phyloP scores from a whole-genome alignment of 1,284 basidiomycete genomes.

The Pascua guehoae region DNA sequence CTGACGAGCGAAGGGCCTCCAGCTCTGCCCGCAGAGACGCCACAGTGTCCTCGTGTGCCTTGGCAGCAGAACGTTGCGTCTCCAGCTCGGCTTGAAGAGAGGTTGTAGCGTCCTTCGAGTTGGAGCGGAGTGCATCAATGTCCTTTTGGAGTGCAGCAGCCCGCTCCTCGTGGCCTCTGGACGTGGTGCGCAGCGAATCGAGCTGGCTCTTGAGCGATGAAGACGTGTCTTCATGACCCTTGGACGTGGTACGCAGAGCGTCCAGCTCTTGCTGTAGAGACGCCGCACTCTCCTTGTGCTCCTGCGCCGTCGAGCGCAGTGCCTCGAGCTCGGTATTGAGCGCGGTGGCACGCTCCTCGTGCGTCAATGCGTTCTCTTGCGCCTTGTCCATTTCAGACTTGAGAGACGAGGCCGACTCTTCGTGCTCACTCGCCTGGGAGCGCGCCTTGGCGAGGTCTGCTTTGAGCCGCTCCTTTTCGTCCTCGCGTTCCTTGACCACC shows the following conservation, averaged over 20 bases:
- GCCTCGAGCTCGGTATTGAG: slow-evolving; percentile 9
- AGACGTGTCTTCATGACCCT: slow-evolving; percentile 4
- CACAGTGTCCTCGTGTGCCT: slow-evolving; percentile 2
- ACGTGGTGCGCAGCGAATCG: neutral
- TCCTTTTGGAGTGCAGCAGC: neutral
- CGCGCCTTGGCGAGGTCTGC: slow-evolving; percentile 7
- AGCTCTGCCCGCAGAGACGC: slow-evolving; percentile 3
- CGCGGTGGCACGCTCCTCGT: neutral
- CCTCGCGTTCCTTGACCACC: slow-evolving; percentile 7
- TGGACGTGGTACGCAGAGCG: neutral
- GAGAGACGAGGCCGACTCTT: slow-evolving; percentile 1
- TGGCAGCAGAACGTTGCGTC: neutral
- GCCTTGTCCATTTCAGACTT: slow-evolving; percentile 1
- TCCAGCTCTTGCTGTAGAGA: slow-evolving; percentile 2
- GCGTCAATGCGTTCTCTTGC: neutral
- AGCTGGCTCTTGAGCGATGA: slow-evolving; percentile 4
- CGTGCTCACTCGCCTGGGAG: slow-evolving; percentile 4
- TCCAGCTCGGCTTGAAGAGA: slow-evolving; percentile 4
- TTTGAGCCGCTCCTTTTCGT: neutral
- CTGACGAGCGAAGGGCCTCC: neutral
- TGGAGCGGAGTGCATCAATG: neutral
- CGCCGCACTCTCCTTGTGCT: slow-evolving; percentile 4
- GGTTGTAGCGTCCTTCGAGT: neutral
- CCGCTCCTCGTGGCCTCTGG: slow-evolving; percentile 2
- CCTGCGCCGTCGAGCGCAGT: neutral